A percentile compares a stretch with the other conserved stretches of the same genome.
These are phyloP conservation scores for Talaromyces rugulosus DNA, from an alignment of 2,329 filamentous ascomycete species.

Conservation along the genomic window DNA sequence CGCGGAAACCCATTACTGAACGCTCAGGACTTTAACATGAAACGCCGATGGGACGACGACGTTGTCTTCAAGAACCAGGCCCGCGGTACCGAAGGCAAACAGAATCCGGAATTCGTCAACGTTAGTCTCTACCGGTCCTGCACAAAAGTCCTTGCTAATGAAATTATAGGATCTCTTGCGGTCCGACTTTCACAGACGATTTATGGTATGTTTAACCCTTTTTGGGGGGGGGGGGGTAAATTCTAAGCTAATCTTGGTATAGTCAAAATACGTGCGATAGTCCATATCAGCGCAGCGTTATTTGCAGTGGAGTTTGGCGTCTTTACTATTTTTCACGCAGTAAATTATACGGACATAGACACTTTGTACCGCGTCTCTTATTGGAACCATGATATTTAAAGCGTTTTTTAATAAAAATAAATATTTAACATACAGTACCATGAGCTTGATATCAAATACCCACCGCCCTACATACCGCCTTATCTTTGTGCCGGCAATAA, in stretches of 20 bases:
- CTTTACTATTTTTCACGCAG: not conserved
- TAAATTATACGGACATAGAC: not conserved
- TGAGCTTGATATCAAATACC: not conserved
- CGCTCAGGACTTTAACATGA: conserved; percentile 81
- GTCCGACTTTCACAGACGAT: conserved; percentile 95
- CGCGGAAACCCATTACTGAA: conserved; percentile 90
- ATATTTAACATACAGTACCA: not conserved
- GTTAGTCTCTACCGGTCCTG: conserved; percentile 48
- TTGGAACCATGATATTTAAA: not conserved
- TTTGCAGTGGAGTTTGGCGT: conserved; percentile 2
- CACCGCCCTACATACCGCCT: conserved; percentile 5
- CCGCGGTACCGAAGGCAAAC: conserved; percentile 85
- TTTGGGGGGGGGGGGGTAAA: too few relatives aligned
- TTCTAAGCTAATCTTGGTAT: conserved; percentile 12
- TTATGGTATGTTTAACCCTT: conserved; percentile 62
- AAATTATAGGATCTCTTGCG: conserved; percentile 68
- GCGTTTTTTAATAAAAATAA: not conserved
- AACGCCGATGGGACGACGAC: conserved; percentile 89
- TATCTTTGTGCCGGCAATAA: conserved; percentile 5
- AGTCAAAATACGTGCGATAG: conserved; percentile 49
- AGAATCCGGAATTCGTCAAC: conserved; percentile 95
- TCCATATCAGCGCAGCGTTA: not conserved
- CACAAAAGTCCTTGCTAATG: conserved; percentile 9
- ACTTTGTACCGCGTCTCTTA: not conserved
- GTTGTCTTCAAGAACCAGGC: conserved; percentile 99